A percentile compares a stretch with the other conserved stretches of the same genome.
Evolutionary conservation across 1,139 yeast genomes (phyloP).

Genomic region (Blastobotrys buckinghamii): DNA sequence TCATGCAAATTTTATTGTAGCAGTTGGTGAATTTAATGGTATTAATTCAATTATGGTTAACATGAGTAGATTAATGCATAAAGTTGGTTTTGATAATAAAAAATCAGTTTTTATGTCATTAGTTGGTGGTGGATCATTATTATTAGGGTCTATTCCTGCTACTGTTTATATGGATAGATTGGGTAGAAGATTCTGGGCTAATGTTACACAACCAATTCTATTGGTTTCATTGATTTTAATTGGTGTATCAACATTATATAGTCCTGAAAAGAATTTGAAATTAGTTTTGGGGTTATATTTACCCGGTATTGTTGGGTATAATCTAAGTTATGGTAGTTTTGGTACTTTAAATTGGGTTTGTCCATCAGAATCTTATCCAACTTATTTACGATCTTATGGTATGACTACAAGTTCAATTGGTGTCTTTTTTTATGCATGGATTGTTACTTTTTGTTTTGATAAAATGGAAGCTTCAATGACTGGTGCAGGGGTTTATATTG

Average conservation of each 20-base stretch:
- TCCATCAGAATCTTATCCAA: conserved; percentile 51
- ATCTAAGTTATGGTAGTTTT: conserved; percentile 57
- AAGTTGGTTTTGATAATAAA: conserved; percentile 45
- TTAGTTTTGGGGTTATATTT: conserved; percentile 51
- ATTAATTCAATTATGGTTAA: conserved; percentile 32
- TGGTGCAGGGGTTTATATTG: conserved; percentile 52
- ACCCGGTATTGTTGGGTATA: conserved; percentile 53
- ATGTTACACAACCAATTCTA: conserved; percentile 45
- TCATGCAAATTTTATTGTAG: conserved; percentile 50
- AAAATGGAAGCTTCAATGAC: conserved; percentile 51
- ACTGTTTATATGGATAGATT: conserved; percentile 53
- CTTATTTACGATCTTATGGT: conserved; percentile 44
- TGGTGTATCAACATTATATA: conserved; percentile 48
- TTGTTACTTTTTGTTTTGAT: conserved; percentile 55
- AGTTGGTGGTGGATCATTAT: conserved; percentile 57
- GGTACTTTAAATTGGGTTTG: conserved; percentile 62
- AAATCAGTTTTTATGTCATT: conserved; percentile 25
- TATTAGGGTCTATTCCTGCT: conserved; percentile 58
- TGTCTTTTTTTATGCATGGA: conserved; percentile 53
- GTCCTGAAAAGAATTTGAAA: conserved; percentile 32
- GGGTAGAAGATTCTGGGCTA: conserved; percentile 43
- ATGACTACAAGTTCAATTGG: conserved; percentile 48
- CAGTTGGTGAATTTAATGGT: conserved; percentile 43
- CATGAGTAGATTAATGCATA: conserved; percentile 60
- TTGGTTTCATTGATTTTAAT: conserved; percentile 51